Evolutionary conservation across 768 basidiomycete species (phyloP), one percentile per base, ranked within the genome.

Genomic region (Tephrocybe sp.): DNA sequence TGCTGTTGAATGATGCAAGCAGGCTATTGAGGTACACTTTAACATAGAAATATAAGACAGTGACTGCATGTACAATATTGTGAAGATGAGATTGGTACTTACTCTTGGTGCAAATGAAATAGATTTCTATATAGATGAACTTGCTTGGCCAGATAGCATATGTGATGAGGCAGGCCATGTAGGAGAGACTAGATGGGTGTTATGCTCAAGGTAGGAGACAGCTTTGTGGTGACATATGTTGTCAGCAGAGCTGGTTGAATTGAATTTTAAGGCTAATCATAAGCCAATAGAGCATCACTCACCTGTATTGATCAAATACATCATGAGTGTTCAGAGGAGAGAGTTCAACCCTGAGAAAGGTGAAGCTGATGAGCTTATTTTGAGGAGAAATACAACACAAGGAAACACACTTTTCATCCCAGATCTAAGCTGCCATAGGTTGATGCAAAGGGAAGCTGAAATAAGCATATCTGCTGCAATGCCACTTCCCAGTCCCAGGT

Each of bases 241-340:
- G 34, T 37, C 1, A 47, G 26, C 4, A 47, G 35, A 28, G 34
- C 45, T 37, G n/a, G n/a, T n/a, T n/a, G n/a, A n/a, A n/a, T 5
- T 19, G 16, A 18, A 19, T 15, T 7, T 18, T 15, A 36, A 3
- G 22, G 11, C 1, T 11, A 9, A 27, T 9, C 28, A 24, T 13
- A 11, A 12, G 24, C 26, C 7, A 25, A 4, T 9, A 25, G 9
- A 4, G 5, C 19, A 7, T 3, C 9, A n/a, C 4, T 16, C 2
- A 47, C 45, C 35, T 26, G 45, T 37, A 37, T 47, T 47, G 1
- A 47, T 21, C 5, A 26, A 11, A 13, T 47, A 47, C 9, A 37
- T 21, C 26, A 47, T 47, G 1, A 47, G 25, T 26, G 35, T 37
- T 21, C 2, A 36, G 0, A 47, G 7, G 5, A 47, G 1, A 5